Conservation (phyloP, 2,329 filamentous ascomycete genomes). For the Aspergillus sp. region DNA sequence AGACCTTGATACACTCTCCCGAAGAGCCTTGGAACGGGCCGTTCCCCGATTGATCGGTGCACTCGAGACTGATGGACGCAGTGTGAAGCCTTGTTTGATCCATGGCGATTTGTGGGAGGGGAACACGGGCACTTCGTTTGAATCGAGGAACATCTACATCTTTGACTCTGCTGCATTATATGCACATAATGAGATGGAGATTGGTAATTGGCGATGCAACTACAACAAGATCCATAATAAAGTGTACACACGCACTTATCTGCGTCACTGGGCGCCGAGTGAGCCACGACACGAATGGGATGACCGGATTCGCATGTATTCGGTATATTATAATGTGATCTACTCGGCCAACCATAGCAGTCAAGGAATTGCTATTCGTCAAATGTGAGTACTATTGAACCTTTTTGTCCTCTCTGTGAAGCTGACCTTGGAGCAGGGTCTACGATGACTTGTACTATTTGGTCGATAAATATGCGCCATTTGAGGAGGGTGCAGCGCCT, state of each 20-base stretch:
- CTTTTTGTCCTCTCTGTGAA: not conserved
- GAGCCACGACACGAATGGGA: not conserved
- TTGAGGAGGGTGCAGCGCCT: not conserved
- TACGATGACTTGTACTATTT: not conserved
- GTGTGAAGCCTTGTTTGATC: too few relatives aligned
- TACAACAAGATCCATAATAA: not conserved
- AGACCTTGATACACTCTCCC: too few relatives aligned
- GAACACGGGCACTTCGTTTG: too few relatives aligned
- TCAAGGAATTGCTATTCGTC: not conserved
- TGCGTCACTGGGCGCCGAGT: not conserved
- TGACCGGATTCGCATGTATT: not conserved
- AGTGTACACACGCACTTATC: not conserved
- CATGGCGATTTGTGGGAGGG: too few relatives aligned
- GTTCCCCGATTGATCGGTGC: too few relatives aligned
- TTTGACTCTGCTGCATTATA: too few relatives aligned
- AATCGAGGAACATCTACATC: too few relatives aligned
- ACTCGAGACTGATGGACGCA: too few relatives aligned
- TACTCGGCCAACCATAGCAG: not conserved
- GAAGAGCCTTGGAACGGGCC: too few relatives aligned
- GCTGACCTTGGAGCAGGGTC: not conserved
- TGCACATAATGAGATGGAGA: not conserved
- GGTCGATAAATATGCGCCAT: not conserved
- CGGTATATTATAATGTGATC: not conserved
- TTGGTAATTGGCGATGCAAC: not conserved
- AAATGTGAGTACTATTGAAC: not conserved